These are phyloP conservation scores for Reticulascus tulasneorum DNA, from an alignment of 2,329 filamentous ascomycete genomes.

Conservation along the genomic window DNA sequence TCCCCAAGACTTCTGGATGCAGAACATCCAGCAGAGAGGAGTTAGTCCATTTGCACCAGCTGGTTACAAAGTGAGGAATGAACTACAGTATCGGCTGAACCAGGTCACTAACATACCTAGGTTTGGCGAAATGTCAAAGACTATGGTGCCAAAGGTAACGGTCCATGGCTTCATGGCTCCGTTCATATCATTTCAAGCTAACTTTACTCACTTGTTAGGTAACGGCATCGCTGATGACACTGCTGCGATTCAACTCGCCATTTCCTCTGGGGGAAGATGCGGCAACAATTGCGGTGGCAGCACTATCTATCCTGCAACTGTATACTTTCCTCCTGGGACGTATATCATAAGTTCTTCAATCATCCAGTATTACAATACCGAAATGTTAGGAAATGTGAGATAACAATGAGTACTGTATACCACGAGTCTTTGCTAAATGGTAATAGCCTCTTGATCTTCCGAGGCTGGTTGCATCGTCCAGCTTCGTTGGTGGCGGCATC, in stretches of 20 bases:
- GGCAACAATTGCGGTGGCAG: constrained; percentile 26
- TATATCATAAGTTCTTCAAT: not conserved
- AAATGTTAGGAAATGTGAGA: not conserved
- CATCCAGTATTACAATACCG: not conserved
- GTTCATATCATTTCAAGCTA: too few species aligned
- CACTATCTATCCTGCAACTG: constrained; percentile 17
- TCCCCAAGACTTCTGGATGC: too few species aligned
- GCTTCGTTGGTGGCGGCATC: not conserved
- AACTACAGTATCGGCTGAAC: too few species aligned
- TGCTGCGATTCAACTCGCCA: constrained; percentile 46
- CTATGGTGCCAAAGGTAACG: too few species aligned
- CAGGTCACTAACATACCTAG: too few species aligned
- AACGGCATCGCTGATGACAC: constrained; percentile 44
- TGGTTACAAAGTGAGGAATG: too few species aligned
- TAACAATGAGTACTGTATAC: too few species aligned
- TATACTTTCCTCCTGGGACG: not conserved
- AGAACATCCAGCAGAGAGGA: too few species aligned
- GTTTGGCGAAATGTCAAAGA: too few species aligned
- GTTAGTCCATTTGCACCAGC: too few species aligned
- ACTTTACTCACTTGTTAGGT: too few species aligned
- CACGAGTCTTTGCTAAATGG: not conserved
- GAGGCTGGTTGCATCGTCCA: not conserved
- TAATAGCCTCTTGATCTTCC: not conserved
- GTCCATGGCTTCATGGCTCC: too few species aligned
- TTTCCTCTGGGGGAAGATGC: constrained; percentile 31